phyloP scores from a whole-genome alignment of 495 filamentous ascomycete species.

The Aspergillus nanangensis region DNA sequence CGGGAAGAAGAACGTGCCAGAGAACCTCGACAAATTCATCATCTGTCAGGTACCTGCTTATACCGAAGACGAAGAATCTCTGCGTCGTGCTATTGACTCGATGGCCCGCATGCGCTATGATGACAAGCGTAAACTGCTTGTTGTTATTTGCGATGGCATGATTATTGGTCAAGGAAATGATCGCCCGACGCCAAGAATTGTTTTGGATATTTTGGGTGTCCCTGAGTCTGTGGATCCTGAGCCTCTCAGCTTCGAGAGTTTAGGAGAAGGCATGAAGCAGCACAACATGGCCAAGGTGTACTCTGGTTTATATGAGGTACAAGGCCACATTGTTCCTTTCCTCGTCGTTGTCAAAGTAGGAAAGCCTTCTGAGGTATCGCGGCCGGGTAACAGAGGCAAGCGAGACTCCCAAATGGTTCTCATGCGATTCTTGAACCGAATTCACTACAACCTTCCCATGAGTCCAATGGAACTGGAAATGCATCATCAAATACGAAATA shows the following conservation, averaged over 20 bases:
- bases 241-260: conserved; percentile 92
- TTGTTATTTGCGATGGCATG: conserved; percentile 97
- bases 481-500: conserved; percentile 97
- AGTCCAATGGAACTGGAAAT: conserved; percentile 95
- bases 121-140: conserved; percentile 93
- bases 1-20: conserved; percentile 80
- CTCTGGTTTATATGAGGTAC: conserved; percentile 94
- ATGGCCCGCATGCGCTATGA: conserved; percentile 95
- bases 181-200: conserved; percentile 89
- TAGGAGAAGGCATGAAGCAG: conserved; percentile 93
- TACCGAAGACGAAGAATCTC: conserved; percentile 96
- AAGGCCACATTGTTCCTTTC: conserved; percentile 97
- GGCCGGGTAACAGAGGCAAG: conserved; percentile 97
- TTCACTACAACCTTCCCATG: conserved; percentile 96
- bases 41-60: conserved; percentile 98
- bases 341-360: conserved; percentile 95
- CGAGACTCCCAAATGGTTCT: conserved; percentile 98
- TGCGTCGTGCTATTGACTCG: conserved; percentile 95
- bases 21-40: conserved; percentile 96
- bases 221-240: conserved; percentile 93
- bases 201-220: conserved; percentile 94
- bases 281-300: conserved; percentile 99
- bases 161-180: conserved; percentile 99
- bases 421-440: conserved; percentile 97
- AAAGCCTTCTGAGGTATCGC: conserved; percentile 94